Percentiles rank a stretch among this genome's conserved stretches.
phyloP scores from a whole-genome alignment of 257 asterid genomes.

The Solanum peruvianum region DNA sequence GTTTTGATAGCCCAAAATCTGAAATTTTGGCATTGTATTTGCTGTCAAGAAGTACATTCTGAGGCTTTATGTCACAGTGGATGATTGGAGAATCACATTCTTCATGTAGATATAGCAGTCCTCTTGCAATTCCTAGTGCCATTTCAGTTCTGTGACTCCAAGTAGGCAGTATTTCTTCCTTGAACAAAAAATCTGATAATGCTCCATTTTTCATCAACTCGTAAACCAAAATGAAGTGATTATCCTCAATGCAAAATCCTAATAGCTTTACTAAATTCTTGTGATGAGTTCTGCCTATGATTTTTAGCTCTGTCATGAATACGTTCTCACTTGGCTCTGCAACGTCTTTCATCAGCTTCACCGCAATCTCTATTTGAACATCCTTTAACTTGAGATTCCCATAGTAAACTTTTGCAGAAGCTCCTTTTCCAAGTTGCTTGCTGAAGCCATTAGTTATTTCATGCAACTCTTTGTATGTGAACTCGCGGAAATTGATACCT shows the following conservation, averaged over 20 bases:
- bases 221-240: constrained; percentile 6
- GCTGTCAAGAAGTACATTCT: constrained; percentile 5
- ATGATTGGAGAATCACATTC: constrained; percentile 10
- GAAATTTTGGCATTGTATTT: constrained; percentile 1
- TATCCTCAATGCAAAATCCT: constrained; percentile 1
- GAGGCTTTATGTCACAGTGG: constrained; percentile 3
- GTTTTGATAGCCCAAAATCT: constrained; percentile 12
- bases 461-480: constrained; percentile 1
- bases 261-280: constrained; percentile 3
- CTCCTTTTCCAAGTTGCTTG: constrained; percentile 2
- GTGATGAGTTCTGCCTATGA: constrained; percentile 6
- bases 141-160: constrained; percentile 2
- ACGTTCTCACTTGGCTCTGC: neutral
- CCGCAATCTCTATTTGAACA: neutral
- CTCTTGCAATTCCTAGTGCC: constrained; percentile 7
- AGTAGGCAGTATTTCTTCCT: neutral
- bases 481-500: neutral
- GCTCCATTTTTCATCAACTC: constrained; percentile 11
- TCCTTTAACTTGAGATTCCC: neutral
- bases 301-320: constrained; percentile 1
- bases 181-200: neutral
- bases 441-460: constrained; percentile 4
- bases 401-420: neutral
- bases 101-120: constrained; percentile 7
- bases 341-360: neutral